Base-by-base conservation (phyloP, 2,329 filamentous ascomycete species). In the Aspergillus bombycis region DNA sequence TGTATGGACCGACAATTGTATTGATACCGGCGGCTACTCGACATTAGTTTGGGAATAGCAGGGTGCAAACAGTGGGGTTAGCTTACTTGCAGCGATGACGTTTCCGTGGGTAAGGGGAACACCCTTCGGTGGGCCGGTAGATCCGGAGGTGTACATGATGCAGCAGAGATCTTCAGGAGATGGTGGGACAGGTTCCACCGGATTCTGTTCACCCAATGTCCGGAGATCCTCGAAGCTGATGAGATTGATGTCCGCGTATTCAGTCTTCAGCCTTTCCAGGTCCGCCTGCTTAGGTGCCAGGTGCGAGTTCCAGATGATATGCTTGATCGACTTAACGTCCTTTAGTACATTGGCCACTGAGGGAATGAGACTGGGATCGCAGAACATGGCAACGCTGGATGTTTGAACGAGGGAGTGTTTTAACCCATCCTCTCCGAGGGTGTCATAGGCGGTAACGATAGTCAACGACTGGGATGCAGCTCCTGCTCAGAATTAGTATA, bases 381-480 rank as follows among this genome's bases (percentile, higher is more conserved):
- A 86, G 80, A 94, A 97, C 83, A 97, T 94, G 77, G 90, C 89
- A 71, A 88, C 88, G 58, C 92, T 90, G 66, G 88, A 84, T 59
- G 93, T 95, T 80, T 96, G 91, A 26, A 89, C 84, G 67, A 97
- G 86, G 3, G 93, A 96, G 82, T 96, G 93, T 81, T 90, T 88
- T 67, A 97, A 86, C 54, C 93, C 94, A 66, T 89, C 88, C 72
- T 92, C 87, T 60, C 94, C 94, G 52, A 97, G 89, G 34, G 93
- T 96, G 78, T 97, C 94, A 79, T 97, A 97, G 57, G 94, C 93
- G 53, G 94, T 98, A 57, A 97, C 94, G 69, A 97, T 94, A 63
- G 92, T 88, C 77, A 97, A 88, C 52, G 92, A 94, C 79, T 98
- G 94, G 19, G 93, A 94, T 23, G 89, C 80, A 61, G 87, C 90